A percentile compares a stretch with the other conserved stretches of the same genome.
Conservation (phyloP, 2,329 filamentous ascomycete species). For the Aspergillus sergii region DNA sequence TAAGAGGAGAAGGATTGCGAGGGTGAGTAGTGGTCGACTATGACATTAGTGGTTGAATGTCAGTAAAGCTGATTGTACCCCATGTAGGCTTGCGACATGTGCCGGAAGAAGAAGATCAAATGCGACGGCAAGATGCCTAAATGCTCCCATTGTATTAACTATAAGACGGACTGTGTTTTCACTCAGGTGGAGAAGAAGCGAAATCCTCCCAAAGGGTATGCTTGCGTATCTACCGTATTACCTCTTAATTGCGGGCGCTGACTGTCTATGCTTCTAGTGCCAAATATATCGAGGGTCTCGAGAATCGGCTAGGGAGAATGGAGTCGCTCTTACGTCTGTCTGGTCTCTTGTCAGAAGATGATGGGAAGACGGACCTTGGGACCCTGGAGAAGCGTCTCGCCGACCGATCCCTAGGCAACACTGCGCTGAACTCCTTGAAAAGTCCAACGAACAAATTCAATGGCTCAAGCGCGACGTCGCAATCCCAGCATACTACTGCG, state of each 20-base stretch:
- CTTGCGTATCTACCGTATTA: background rate
- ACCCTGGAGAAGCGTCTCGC: constrained; percentile 77
- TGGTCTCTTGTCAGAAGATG: constrained; percentile 82
- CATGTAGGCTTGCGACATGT: constrained; percentile 87
- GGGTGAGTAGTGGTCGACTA: constrained; percentile 59
- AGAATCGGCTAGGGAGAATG: constrained; percentile 94
- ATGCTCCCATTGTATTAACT: constrained; percentile 95
- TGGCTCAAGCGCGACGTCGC: constrained; percentile 27
- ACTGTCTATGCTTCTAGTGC: constrained; percentile 58
- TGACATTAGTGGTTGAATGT: background rate
- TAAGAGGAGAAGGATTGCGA: constrained; percentile 84
- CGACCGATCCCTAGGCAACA: constrained; percentile 48
- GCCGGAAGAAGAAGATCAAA: constrained; percentile 90
- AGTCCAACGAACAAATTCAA: constrained; percentile 34
- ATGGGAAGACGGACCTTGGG: constrained; percentile 82
- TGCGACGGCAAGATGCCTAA: constrained; percentile 95
- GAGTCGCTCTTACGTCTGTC: constrained; percentile 86
- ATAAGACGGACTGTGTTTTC: constrained; percentile 97
- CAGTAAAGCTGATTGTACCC: constrained; percentile 11
- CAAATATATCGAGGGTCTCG: constrained; percentile 96
- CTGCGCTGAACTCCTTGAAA: constrained; percentile 37
- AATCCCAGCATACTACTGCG: constrained; percentile 34
- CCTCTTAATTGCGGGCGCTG: constrained; percentile 10
- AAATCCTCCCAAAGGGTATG: constrained; percentile 92
- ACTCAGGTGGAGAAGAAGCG: constrained; percentile 99